Percentiles rank a stretch among this genome's conserved stretches.
phyloP scores from a whole-genome alignment of 2,329 filamentous ascomycete genomes.

The Colletotrichum siamense region DNA sequence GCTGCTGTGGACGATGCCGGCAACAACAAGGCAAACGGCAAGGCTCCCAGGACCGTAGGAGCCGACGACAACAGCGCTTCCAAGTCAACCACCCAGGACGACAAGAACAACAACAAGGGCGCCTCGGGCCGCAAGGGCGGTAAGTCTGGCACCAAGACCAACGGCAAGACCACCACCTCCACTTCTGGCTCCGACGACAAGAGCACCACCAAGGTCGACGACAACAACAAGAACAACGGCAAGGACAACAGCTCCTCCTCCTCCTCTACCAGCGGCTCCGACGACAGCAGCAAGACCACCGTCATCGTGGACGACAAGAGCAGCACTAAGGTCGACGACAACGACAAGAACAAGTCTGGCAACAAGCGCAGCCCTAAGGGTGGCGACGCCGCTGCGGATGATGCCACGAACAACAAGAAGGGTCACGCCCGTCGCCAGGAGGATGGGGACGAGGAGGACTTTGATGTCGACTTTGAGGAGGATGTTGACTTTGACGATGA shows the following conservation, averaged over 20 bases:
- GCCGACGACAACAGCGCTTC: background rate
- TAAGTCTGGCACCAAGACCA: background rate
- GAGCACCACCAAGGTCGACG: background rate
- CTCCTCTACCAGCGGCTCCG: background rate
- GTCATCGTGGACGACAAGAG: background rate
- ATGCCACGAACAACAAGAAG: background rate
- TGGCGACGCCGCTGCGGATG: background rate
- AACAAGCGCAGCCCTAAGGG: background rate
- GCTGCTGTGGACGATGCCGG: fast-evolving
- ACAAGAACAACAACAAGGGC: background rate
- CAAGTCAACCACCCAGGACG: background rate
- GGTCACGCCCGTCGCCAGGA: background rate
- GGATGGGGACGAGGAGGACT: background rate
- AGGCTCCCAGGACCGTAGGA: background rate
- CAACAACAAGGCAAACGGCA: background rate
- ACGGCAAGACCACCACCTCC: background rate
- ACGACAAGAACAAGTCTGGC: background rate
- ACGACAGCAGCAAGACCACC: background rate
- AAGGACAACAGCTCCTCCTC: background rate
- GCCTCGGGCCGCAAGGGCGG: background rate
- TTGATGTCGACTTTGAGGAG: background rate
- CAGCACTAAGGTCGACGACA: background rate
- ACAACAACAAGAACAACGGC: constrained; percentile 5
- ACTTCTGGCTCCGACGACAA: background rate
- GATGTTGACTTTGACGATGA: background rate